Base-by-base conservation (phyloP, 2,329 filamentous ascomycete genomes). In the Fusarium cyanostomum region DNA sequence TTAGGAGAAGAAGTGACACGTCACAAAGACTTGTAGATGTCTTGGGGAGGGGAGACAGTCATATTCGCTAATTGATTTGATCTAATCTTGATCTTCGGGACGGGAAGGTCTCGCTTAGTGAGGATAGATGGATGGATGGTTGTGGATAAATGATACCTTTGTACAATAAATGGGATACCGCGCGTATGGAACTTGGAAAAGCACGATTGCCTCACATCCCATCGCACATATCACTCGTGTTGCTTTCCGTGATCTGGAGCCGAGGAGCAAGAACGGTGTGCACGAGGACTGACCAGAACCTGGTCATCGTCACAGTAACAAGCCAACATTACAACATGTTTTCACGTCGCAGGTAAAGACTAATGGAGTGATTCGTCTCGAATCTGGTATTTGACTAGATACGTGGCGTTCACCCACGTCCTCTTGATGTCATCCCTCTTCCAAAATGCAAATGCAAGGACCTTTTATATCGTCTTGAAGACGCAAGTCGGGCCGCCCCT, bases 121-220 rank as follows among this genome's bases (percentile, higher is more conserved):
- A 13, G 16, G 33, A 18, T 11, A 39, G 48, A 42, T 33, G 31
- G 37, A 30, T 42, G 21, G 43, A 55, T 38, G 33, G 44, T 30
- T 42, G 60, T 52, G 49, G 53, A 69, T 70, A 59, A 53, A 70
- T 59, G 63, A 70, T 70, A 69, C 61, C 63, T 67, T 60, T 69
- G 67, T 70, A 70, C 60, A 67, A 28, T 66, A 64, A 66, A 50
- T 28, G 43, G 48, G 37, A 61, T 49, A 57, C 31, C 59, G 35
- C 48, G 27, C 54, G 39, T 37, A 56, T 39, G 53, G 41, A 44
- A 45, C 39, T 31, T 37, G 21, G 33, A 24, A 45, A n/a, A 33
- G 28, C 18, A 33, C 12, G 13, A 43, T 50, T 39, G 13, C 15
- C 46, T 41, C 21, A 11, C 35, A 18, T 38, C 9, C n/a, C 33